Evolutionary conservation across 1,284 basidiomycete genomes (phyloP).

Genomic region (Naganishia sp.): DNA sequence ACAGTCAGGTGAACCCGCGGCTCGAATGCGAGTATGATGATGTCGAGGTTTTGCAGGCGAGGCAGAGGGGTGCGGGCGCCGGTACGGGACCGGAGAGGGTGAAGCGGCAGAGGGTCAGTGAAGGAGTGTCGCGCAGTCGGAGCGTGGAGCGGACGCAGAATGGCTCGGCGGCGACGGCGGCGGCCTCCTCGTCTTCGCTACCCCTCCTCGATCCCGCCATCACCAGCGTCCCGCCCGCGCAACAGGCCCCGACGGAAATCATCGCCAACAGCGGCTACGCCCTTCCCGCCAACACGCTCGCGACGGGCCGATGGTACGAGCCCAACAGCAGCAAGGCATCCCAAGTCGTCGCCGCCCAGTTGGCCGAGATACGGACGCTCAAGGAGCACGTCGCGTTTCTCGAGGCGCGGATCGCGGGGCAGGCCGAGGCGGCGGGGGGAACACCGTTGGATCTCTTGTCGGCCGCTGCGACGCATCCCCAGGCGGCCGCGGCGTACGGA

Average conservation of each 20-base stretch:
- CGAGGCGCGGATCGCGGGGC: neutral
- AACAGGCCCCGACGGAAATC: neutral
- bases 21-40: slow-evolving; percentile 29
- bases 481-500: neutral
- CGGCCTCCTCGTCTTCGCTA: neutral
- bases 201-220: neutral
- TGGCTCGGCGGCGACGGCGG: neutral
- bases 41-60: slow-evolving; percentile 1
- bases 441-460: slow-evolving; percentile 21
- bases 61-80: slow-evolving; percentile 19
- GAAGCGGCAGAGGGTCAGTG: slow-evolving; percentile 32
- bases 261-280: slow-evolving; percentile 11
- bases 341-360: slow-evolving; percentile 13
- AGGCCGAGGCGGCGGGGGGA: neutral
- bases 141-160: neutral
- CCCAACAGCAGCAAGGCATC: slow-evolving; percentile 15
- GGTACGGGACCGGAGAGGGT: slow-evolving; percentile 7
- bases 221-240: neutral
- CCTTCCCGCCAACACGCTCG: slow-evolving; percentile 3
- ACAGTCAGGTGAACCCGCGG: neutral
- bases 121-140: neutral
- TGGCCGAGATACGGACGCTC: slow-evolving; percentile 18
- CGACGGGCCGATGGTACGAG: slow-evolving; percentile 19
- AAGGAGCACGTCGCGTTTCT: slow-evolving; percentile 10
- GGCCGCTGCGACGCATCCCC: slow-evolving; percentile 1